A percentile compares a stretch with the other conserved stretches of the same genome.
Evolutionary conservation across 805 yeast species (phyloP).

Genomic region (Clavispora fructus): DNA sequence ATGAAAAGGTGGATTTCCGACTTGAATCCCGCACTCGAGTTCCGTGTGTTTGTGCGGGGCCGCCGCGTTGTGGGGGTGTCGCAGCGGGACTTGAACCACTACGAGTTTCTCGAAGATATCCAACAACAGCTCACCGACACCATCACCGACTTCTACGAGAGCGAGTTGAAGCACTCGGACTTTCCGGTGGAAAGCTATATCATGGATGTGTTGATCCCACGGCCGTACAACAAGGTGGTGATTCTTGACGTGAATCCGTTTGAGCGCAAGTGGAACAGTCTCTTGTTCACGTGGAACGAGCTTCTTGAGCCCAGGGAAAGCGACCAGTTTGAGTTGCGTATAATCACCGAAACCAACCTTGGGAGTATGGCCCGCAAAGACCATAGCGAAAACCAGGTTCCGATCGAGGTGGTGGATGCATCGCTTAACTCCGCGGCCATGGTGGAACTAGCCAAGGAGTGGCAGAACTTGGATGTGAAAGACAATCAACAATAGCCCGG

Average conservation of each 20-base stretch:
- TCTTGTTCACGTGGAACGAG: constrained; percentile 84
- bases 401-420: constrained; percentile 86
- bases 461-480: constrained; percentile 27
- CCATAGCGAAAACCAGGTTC: constrained; percentile 87
- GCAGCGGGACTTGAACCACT: constrained; percentile 84
- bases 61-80: constrained; percentile 63
- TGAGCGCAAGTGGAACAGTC: constrained; percentile 68
- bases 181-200: constrained; percentile 41
- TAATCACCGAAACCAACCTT: constrained; percentile 63
- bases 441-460: constrained; percentile 60
- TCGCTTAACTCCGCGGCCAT: constrained; percentile 61
- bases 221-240: constrained; percentile 60
- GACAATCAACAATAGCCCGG: too few species aligned
- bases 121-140: constrained; percentile 41
- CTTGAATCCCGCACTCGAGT: constrained; percentile 86
- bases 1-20: constrained; percentile 71
- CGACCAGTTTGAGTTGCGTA: constrained; percentile 49
- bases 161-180: constrained; percentile 24
- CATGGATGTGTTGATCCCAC: constrained; percentile 78
- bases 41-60: constrained; percentile 74
- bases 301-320: constrained; percentile 31
- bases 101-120: constrained; percentile 58
- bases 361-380: constrained; percentile 77
- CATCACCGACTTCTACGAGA: constrained; percentile 53
- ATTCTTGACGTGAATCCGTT: constrained; percentile 87